Conservation (phyloP, 805 yeast genomes). For the Metschnikowia continentalis region DNA sequence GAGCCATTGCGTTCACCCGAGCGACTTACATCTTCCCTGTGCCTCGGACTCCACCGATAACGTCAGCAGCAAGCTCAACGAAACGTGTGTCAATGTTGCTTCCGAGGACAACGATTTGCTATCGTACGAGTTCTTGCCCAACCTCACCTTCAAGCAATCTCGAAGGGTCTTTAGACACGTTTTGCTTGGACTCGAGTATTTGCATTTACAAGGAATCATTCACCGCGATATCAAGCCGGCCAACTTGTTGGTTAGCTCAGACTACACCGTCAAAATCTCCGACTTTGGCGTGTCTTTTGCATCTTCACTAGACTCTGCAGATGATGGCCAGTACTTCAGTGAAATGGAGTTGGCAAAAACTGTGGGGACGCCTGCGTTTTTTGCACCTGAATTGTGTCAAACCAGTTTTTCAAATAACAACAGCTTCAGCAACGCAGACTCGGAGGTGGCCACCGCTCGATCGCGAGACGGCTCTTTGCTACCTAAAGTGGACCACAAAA, state of each 20-base stretch:
- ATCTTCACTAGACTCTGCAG: conserved; percentile 37
- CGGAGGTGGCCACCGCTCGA: not conserved
- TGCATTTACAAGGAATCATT: conserved; percentile 85
- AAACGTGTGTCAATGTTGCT: not conserved
- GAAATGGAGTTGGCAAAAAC: conserved; percentile 90
- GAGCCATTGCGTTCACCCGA: conserved; percentile 4
- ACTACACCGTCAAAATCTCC: conserved; percentile 81
- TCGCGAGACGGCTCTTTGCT: conserved; percentile 6
- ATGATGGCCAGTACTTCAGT: conserved; percentile 38
- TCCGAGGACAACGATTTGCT: conserved; percentile 22
- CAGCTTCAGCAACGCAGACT: not conserved
- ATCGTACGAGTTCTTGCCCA: conserved; percentile 42
- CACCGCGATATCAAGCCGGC: conserved; percentile 98
- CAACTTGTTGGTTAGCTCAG: conserved; percentile 66
- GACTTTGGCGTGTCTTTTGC: conserved; percentile 96
- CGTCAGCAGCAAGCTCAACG: conserved; percentile 5
- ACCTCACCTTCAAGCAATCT: conserved; percentile 61
- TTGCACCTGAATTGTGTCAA: conserved; percentile 79
- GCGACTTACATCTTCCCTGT: conserved; percentile 1
- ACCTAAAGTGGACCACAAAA: conserved; percentile 67
- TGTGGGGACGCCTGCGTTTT: conserved; percentile 96
- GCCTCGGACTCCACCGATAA: conserved; percentile 3
- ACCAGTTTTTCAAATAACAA: conserved; percentile 27
- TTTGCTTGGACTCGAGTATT: conserved; percentile 79
- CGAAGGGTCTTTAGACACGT: conserved; percentile 78